These are phyloP conservation scores for Yarrowia phangngaensis DNA, from an alignment of 805 yeast species.

Conservation along the genomic window DNA sequence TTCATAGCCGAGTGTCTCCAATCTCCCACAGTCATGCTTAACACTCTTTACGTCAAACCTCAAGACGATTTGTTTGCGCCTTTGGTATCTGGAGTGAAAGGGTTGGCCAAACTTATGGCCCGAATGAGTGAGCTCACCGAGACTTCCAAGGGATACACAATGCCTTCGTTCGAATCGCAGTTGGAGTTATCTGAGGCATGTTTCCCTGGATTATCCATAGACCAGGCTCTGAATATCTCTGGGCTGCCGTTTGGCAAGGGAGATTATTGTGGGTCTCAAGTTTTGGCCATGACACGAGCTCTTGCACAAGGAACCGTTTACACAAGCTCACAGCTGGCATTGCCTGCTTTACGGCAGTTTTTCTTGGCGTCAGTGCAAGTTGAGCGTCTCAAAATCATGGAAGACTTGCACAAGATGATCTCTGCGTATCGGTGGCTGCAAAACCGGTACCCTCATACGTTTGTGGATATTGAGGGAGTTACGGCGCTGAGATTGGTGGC, in stretches of 20 bases:
- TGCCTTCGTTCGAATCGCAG: constrained; percentile 13
- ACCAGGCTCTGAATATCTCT: background rate
- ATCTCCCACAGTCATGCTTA: constrained; percentile 1
- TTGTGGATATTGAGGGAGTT: constrained; percentile 21
- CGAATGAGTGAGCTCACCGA: background rate
- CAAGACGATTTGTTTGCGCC: constrained; percentile 14
- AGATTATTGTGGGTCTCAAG: background rate
- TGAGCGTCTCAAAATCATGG: constrained; percentile 15
- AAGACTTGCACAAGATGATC: constrained; percentile 14
- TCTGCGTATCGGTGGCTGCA: constrained; percentile 22
- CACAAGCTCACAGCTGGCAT: constrained; percentile 1
- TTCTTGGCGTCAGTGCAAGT: background rate
- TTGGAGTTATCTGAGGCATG: background rate
- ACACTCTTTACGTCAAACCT: constrained; percentile 4
- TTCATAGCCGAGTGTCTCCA: constrained; percentile 1
- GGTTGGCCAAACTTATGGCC: constrained; percentile 17
- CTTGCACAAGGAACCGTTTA: constrained; percentile 1
- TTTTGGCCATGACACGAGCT: constrained; percentile 6
- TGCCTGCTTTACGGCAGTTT: background rate
- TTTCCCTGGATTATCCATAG: background rate
- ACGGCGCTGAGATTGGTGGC: background rate
- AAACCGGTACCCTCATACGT: constrained; percentile 23
- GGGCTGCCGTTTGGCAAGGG: constrained; percentile 3
- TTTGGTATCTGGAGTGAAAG: background rate
- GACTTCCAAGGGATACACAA: background rate